Evolutionary conservation across 176 grass and related monocot species (phyloP).

Genomic region (Ananas comosus): DNA sequence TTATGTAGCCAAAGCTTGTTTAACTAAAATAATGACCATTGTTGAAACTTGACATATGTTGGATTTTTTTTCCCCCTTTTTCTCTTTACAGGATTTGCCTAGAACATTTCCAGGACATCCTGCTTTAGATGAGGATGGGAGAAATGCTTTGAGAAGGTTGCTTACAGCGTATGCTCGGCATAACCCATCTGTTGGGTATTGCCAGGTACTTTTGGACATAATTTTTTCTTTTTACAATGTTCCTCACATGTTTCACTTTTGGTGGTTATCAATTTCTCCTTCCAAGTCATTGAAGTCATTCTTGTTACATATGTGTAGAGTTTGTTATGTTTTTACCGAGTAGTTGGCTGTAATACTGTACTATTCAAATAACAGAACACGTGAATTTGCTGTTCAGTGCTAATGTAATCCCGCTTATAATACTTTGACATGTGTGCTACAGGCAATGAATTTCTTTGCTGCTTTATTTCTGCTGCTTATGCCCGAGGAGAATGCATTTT

Average conservation of each 20-base stretch:
- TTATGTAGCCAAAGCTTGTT: no score
- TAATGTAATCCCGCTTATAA: not conserved
- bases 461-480: conserved; percentile 84
- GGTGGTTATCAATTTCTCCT: no score
- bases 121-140: conserved; percentile 82
- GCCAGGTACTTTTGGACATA: conserved; percentile 47
- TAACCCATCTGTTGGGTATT: conserved; percentile 98
- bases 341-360: no score
- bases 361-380: no score
- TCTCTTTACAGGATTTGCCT: conserved; percentile 67
- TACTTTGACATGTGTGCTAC: conserved; percentile 25
- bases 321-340: no score
- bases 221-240: conserved; percentile 7
- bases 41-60: not conserved
- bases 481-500: conserved; percentile 99
- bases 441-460: conserved; percentile 99
- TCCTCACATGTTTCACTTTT: not conserved
- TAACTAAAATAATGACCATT: not conserved
- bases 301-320: no score
- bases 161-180: conserved; percentile 96
- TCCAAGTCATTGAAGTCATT: no score
- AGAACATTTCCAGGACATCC: conserved; percentile 99
- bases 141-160: conserved; percentile 94
- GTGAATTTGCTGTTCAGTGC: no score
- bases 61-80: not conserved